Percentiles rank a stretch among this genome's conserved stretches.
Conservation (phyloP, 495 filamentous ascomycete genomes). For the Penicillium lagena region DNA sequence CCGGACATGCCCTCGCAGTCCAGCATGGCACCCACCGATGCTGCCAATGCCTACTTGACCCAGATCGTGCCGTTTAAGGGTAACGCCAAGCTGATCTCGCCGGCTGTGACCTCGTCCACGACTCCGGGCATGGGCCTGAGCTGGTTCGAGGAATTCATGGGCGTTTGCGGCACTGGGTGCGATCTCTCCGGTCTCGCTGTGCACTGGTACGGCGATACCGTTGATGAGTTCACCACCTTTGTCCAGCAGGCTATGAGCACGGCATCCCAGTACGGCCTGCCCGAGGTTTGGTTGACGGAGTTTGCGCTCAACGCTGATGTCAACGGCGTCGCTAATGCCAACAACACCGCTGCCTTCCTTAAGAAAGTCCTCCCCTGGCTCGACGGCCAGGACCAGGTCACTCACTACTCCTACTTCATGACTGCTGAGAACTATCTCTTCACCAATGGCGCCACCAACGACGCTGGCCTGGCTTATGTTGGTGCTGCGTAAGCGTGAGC, state of each 20-base stretch:
- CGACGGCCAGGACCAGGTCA: constrained; percentile 57
- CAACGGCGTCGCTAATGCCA: constrained; percentile 29
- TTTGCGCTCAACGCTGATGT: constrained; percentile 47
- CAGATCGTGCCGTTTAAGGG: constrained; percentile 67
- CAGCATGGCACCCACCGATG: constrained; percentile 53
- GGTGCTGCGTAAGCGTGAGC: constrained; percentile 4
- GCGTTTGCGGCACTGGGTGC: constrained; percentile 48
- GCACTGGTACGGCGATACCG: constrained; percentile 60
- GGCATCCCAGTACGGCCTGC: constrained; percentile 37
- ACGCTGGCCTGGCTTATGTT: constrained; percentile 17
- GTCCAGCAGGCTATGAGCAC: constrained; percentile 44
- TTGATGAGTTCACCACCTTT: constrained; percentile 52
- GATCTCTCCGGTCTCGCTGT: constrained; percentile 59
- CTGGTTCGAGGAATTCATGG: constrained; percentile 58
- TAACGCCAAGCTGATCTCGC: constrained; percentile 61
- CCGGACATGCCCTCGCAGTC: constrained; percentile 64
- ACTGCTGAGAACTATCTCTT: constrained; percentile 35
- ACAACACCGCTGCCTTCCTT: constrained; percentile 48
- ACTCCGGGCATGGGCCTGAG: constrained; percentile 44
- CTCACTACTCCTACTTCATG: constrained; percentile 80
- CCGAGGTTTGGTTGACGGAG: constrained; percentile 76
- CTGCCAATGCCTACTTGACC: constrained; percentile 53
- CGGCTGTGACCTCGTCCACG: constrained; percentile 69
- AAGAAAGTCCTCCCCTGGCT: constrained; percentile 54
- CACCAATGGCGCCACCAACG: constrained; percentile 13